Evolutionary conservation across 2,329 filamentous ascomycete species (phyloP).

Genomic region (Cladosporium halotolerans): DNA sequence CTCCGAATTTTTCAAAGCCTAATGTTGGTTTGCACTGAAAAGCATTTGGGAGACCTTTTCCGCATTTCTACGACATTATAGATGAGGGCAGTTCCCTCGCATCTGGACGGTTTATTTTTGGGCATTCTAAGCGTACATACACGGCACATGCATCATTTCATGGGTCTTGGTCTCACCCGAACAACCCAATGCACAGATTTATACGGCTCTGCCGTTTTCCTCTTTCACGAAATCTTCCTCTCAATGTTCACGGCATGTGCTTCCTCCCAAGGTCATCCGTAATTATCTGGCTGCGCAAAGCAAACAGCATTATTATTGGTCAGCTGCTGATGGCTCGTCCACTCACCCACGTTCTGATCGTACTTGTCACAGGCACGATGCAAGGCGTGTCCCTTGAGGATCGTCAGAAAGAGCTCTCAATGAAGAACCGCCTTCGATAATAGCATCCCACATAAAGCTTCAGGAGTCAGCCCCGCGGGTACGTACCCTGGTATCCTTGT

Average conservation of each 20-base stretch:
- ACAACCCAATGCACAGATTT: no score
- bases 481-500: not conserved
- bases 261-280: no score
- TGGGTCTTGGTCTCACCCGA: no score
- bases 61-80: not conserved
- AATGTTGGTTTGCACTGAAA: not conserved
- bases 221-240: no score
- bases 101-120: not conserved
- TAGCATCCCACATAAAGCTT: not conserved
- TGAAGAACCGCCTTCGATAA: not conserved
- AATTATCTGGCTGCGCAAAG: no score
- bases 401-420: no score
- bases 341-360: no score
- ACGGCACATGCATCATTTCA: no score
- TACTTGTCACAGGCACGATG: not conserved
- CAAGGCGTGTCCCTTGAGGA: not conserved
- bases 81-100: slow-evolving; percentile 8
- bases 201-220: no score
- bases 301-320: no score
- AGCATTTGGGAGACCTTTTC: not conserved
- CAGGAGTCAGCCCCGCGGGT: slow-evolving; percentile 1
- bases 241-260: no score
- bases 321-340: no score
- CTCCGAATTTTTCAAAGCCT: not conserved
- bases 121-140: not conserved